phyloP scores from a whole-genome alignment of 176 grass and related monocot species.

The Pharus latifolius region DNA sequence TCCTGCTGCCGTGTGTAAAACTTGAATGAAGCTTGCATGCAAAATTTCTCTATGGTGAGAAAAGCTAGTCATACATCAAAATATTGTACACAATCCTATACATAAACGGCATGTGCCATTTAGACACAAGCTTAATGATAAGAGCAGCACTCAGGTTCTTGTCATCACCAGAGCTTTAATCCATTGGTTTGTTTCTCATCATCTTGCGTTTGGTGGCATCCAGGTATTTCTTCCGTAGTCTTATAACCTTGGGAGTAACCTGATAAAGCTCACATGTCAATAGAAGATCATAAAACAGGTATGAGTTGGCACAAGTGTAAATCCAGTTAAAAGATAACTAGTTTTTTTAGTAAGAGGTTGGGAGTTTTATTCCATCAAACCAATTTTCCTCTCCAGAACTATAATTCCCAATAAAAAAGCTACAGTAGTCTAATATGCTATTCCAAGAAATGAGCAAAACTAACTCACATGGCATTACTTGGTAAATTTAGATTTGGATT shows the following conservation, averaged over 20 bases:
- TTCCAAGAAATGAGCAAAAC: background rate
- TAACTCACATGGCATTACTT: background rate
- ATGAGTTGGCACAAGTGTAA: background rate
- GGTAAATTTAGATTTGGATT: background rate
- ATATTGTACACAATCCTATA: constrained; percentile 6
- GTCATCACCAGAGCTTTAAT: constrained; percentile 24
- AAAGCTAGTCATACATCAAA: background rate
- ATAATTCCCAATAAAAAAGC: too few relatives aligned
- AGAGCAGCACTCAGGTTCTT: background rate
- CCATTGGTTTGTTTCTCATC: constrained; percentile 83
- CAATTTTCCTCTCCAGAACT: background rate
- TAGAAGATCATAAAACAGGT: constrained; percentile 1
- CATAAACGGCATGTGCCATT: constrained; percentile 12
- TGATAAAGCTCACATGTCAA: constrained; percentile 26
- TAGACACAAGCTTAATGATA: constrained; percentile 3
- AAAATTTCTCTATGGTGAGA: background rate
- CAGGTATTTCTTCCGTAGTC: constrained; percentile 88
- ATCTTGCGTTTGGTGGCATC: constrained; percentile 92
- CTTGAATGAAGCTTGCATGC: background rate
- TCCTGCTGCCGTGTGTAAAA: background rate
- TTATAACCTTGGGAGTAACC: constrained; percentile 89
- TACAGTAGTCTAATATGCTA: background rate
- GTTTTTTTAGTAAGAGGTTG: background rate
- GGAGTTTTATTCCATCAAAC: background rate
- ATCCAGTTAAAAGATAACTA: background rate